Conservation (phyloP, 495 filamentous ascomycete species). For the Massariosphaeria phaeospora region DNA sequence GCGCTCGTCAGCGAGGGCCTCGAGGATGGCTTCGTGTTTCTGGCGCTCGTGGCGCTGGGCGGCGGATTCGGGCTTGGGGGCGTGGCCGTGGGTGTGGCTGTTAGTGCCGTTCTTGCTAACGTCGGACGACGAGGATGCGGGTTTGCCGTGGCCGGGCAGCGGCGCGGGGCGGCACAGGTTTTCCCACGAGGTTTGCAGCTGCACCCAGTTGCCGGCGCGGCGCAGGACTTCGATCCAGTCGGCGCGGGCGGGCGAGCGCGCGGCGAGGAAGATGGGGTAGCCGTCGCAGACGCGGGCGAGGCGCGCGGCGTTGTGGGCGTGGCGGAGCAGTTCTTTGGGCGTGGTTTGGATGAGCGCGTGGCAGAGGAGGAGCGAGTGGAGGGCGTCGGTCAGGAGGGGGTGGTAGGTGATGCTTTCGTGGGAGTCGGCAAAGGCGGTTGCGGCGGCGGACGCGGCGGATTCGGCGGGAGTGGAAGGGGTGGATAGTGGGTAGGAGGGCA, state of each 20-base stretch:
- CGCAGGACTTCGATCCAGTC: conserved; percentile 77
- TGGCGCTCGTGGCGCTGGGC: conserved; percentile 52
- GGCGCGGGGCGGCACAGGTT: conserved; percentile 64
- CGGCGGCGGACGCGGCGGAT: conserved; percentile 27
- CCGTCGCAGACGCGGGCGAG: conserved; percentile 69
- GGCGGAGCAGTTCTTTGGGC: conserved; percentile 64
- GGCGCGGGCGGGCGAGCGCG: conserved; percentile 63
- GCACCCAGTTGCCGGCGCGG: conserved; percentile 59
- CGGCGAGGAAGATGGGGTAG: conserved; percentile 71
- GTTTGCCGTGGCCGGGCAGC: conserved; percentile 44
- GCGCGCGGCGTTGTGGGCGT: conserved; percentile 72
- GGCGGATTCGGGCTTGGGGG: conserved; percentile 40
- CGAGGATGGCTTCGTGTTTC: conserved; percentile 59
- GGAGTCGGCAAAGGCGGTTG: conserved; percentile 41
- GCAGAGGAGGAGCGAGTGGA: conserved; percentile 68
- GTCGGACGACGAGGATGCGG: not conserved
- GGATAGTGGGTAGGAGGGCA: conserved; percentile 36
- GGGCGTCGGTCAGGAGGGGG: conserved; percentile 67
- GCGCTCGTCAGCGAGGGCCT: conserved; percentile 59
- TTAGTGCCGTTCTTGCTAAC: conserved; percentile 7
- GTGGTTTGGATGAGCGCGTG: conserved; percentile 72
- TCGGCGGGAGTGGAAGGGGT: not conserved
- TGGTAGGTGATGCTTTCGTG: conserved; percentile 73
- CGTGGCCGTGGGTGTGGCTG: conserved; percentile 21
- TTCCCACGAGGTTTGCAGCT: conserved; percentile 60